These are phyloP conservation scores for Stellera chamaejasme DNA, from an alignment of 345 rosid species.

Conservation along the genomic window DNA sequence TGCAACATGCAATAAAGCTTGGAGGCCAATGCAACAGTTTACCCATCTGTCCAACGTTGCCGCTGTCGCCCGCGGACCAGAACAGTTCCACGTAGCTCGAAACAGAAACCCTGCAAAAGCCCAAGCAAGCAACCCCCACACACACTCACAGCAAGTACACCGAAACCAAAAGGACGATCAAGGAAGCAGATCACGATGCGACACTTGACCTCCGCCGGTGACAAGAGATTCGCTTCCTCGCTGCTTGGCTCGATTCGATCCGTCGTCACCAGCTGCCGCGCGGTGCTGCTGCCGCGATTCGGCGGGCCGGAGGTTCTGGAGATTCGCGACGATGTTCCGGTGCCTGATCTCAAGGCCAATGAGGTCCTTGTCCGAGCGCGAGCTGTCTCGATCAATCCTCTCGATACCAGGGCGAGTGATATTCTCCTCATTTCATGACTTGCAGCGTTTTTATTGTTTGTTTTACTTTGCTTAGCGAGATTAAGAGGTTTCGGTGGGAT, in stretches of 20 bases:
- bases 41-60: too few species aligned
- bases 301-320: slow-evolving; percentile 89
- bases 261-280: slow-evolving; percentile 66
- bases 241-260: slow-evolving; percentile 24
- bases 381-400: slow-evolving; percentile 91
- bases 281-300: slow-evolving; percentile 75
- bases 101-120: neutral
- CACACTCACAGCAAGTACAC: neutral
- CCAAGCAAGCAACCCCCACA: too few species aligned
- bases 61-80: neutral
- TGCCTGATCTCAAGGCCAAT: slow-evolving; percentile 65
- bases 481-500: neutral
- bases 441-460: neutral
- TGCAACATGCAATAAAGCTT: too few species aligned
- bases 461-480: too few species aligned
- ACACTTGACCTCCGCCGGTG: slow-evolving; percentile 12
- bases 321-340: slow-evolving; percentile 60
- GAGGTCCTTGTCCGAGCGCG: slow-evolving; percentile 81
- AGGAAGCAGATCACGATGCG: slow-evolving; percentile 16
- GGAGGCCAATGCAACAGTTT: too few species aligned
- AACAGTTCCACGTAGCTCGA: slow-evolving; percentile 9
- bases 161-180: slow-evolving; percentile 3
- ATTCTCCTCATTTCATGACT: slow-evolving; percentile 4
- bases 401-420: slow-evolving; percentile 72
- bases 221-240: slow-evolving; percentile 2